Percentiles rank a stretch among this genome's conserved stretches.
These are phyloP conservation scores for Coccinonectria pachysandricola DNA, from an alignment of 2,329 filamentous ascomycete genomes.

Conservation along the genomic window DNA sequence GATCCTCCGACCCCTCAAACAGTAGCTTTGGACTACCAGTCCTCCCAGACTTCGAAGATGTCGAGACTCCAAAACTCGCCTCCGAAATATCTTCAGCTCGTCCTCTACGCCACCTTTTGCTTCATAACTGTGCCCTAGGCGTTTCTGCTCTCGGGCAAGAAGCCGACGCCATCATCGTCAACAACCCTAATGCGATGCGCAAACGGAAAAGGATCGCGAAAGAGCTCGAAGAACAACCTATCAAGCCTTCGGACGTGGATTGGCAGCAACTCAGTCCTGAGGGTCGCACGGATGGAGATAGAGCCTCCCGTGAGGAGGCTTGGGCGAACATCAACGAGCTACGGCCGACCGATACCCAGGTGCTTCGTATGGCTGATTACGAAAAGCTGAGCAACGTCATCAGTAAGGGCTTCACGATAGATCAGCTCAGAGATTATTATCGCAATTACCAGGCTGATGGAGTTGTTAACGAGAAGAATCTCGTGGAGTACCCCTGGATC, in stretches of 20 bases:
- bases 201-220: constrained; percentile 7
- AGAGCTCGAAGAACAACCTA: constrained; percentile 10
- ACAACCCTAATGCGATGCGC: constrained; percentile 25
- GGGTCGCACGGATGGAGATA: constrained; percentile 15
- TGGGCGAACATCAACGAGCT: constrained; percentile 38
- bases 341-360: constrained; percentile 29
- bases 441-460: constrained; percentile 3
- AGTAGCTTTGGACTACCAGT: constrained; percentile 1
- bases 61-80: constrained; percentile 1
- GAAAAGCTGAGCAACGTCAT: constrained; percentile 29
- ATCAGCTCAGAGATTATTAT: constrained; percentile 37
- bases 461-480: constrained; percentile 1
- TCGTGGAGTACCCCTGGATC: constrained; percentile 31
- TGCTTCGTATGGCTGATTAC: constrained; percentile 32
- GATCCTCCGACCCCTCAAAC: constrained; percentile 2
- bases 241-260: constrained; percentile 12
- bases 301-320: constrained; percentile 24
- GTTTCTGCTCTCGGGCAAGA: constrained; percentile 25
- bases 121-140: constrained; percentile 21
- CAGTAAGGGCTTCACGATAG: constrained; percentile 33
- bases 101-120: constrained; percentile 15
- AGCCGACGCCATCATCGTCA: constrained; percentile 38
- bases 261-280: constrained; percentile 23
- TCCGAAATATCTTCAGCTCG: no score
- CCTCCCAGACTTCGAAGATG: constrained; percentile 3